Evolutionary conservation across 2,329 filamentous ascomycete species (phyloP).

Genomic region (Fusarium poae): DNA sequence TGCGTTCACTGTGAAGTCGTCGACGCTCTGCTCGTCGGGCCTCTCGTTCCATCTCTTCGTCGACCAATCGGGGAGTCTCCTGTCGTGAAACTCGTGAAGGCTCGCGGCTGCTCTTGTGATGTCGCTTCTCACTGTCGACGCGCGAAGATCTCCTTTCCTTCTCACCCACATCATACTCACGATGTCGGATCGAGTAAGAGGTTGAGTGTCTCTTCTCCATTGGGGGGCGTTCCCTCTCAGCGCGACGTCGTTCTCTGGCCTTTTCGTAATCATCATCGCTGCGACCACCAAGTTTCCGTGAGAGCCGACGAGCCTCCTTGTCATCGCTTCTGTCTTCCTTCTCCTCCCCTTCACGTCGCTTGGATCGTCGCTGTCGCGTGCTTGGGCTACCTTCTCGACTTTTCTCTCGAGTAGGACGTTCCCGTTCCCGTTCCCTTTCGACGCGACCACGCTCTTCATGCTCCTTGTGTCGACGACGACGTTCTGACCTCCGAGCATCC

Average conservation of each 20-base stretch:
- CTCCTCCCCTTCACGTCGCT: conserved; percentile 23
- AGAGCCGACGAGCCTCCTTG: conserved; percentile 28
- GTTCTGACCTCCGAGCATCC: conserved; percentile 27
- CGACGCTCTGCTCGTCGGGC: conserved; percentile 28
- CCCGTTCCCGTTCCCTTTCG: background rate
- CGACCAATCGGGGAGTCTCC: conserved; percentile 4
- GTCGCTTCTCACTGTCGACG: conserved; percentile 5
- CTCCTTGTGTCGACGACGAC: conserved; percentile 26
- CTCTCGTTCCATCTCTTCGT: conserved; percentile 14
- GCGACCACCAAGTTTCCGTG: conserved; percentile 13
- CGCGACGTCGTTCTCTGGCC: conserved; percentile 12
- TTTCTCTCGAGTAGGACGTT: conserved; percentile 22
- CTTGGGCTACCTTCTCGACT: conserved; percentile 21
- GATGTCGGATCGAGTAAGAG: conserved; percentile 21
- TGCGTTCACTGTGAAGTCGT: conserved; percentile 22
- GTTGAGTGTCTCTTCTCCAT: conserved; percentile 30
- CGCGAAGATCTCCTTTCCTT: conserved; percentile 7
- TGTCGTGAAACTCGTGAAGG: conserved; percentile 13
- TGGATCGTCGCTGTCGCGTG: conserved; percentile 21
- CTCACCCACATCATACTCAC: background rate
- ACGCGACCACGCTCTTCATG: conserved; percentile 22
- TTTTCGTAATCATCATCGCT: conserved; percentile 17
- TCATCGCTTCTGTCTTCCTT: conserved; percentile 7
- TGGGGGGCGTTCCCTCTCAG: conserved; percentile 15
- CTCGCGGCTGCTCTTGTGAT: conserved; percentile 21